These are phyloP conservation scores for Bacidia gigantensis DNA, from an alignment of 495 filamentous ascomycete species.

Conservation along the genomic window DNA sequence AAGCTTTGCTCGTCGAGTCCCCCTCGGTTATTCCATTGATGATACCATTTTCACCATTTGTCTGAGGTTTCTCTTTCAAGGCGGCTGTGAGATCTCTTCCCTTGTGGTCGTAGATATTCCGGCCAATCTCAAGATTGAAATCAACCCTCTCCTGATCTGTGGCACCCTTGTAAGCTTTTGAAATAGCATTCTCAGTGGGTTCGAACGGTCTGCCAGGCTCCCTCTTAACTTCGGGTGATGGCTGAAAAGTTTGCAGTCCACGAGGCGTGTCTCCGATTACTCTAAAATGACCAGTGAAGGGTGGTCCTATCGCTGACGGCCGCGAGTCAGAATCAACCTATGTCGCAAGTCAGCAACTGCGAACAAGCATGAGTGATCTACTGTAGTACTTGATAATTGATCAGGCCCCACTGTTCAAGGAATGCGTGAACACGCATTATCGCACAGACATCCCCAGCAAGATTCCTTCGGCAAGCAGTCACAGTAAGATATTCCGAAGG, in stretches of 20 bases:
- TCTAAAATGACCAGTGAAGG: slow-evolving; percentile 94
- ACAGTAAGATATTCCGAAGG: slow-evolving; percentile 93
- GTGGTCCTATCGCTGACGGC: slow-evolving; percentile 88
- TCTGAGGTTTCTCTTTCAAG: slow-evolving; percentile 47
- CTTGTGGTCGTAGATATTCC: slow-evolving; percentile 88
- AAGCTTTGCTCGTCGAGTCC: slow-evolving; percentile 36
- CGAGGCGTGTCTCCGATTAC: slow-evolving; percentile 89
- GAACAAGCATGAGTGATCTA: slow-evolving; percentile 1
- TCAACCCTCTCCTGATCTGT: slow-evolving; percentile 62
- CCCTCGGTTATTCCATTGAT: slow-evolving; percentile 42
- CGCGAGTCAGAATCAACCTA: slow-evolving; percentile 92
- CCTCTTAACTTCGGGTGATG: slow-evolving; percentile 58
- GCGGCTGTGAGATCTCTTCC: slow-evolving; percentile 63
- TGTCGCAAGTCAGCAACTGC: slow-evolving; percentile 13
- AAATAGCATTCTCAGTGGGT: slow-evolving; percentile 38
- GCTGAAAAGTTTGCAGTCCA: slow-evolving; percentile 88
- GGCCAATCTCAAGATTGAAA: slow-evolving; percentile 75
- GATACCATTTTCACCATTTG: slow-evolving; percentile 57
- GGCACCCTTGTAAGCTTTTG: slow-evolving; percentile 50
- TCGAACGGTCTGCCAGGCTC: slow-evolving; percentile 60
- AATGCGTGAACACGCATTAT: slow-evolving; percentile 98
- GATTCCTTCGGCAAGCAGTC: slow-evolving; percentile 89
- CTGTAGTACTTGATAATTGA: slow-evolving; percentile 83
- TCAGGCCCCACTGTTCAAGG: slow-evolving; percentile 97
- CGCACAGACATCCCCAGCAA: slow-evolving; percentile 94